These are phyloP conservation scores for Penicillium argentinense DNA, from an alignment of 495 filamentous ascomycete genomes.

Conservation along the genomic window DNA sequence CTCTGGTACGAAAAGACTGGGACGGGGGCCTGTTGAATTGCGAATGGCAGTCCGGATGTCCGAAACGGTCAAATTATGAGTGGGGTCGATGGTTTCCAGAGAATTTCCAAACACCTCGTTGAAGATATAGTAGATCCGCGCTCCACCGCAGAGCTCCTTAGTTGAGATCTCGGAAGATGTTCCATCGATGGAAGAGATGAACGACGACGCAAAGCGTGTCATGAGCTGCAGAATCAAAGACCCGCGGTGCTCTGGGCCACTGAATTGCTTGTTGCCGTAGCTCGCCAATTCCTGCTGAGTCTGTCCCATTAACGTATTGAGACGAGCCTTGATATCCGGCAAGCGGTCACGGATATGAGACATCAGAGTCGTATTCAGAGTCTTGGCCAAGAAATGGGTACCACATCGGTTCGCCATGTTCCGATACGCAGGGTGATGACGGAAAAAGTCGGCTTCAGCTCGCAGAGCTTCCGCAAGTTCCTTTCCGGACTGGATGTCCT, in stretches of 20 bases:
- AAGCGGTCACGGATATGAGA: constrained; percentile 91
- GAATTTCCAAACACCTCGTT: constrained; percentile 99
- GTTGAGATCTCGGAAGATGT: constrained; percentile 98
- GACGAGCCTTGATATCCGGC: constrained; percentile 94
- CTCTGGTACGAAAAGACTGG: constrained; percentile 95
- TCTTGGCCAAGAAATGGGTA: constrained; percentile 94
- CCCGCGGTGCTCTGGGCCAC: constrained; percentile 93
- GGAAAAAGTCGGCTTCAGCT: constrained; percentile 93
- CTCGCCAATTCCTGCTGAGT: constrained; percentile 98
- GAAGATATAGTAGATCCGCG: constrained; percentile 99
- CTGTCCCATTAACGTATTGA: constrained; percentile 98
- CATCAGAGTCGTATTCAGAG: constrained; percentile 93
- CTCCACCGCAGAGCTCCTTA: constrained; percentile 95
- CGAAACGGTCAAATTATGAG: constrained; percentile 88
- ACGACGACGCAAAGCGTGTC: constrained; percentile 96
- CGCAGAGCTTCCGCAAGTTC: constrained; percentile 85
- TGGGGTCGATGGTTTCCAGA: constrained; percentile 92
- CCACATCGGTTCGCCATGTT: constrained; percentile 94
- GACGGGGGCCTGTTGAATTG: constrained; percentile 95
- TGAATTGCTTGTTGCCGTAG: constrained; percentile 98
- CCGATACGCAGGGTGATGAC: constrained; percentile 92
- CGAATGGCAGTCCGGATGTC: constrained; percentile 98
- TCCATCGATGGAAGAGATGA: constrained; percentile 98
- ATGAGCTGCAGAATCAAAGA: constrained; percentile 95
- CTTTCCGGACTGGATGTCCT: constrained; percentile 96